Evolutionary conservation across 495 filamentous ascomycete species (phyloP).

Genomic region (Xylaria palmicola): DNA sequence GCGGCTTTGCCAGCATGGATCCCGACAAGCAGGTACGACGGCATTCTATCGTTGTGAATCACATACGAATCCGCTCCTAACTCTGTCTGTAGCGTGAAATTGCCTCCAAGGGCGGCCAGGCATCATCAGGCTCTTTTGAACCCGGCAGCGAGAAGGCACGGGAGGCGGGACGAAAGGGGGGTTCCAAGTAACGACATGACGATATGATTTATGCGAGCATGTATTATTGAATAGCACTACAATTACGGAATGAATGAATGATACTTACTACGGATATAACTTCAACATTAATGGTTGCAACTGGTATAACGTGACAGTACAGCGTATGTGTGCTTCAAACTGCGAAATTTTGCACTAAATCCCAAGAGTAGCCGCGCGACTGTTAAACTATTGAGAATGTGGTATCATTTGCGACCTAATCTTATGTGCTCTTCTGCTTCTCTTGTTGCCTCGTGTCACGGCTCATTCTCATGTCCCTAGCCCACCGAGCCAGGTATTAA

Average conservation of each 20-base stretch:
- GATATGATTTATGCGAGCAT: background rate
- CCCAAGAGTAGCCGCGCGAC: background rate
- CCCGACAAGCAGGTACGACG: conserved; percentile 45
- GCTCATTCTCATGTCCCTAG: background rate
- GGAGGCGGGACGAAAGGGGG: conserved; percentile 50
- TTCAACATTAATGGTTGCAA: no score
- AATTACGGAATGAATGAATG: background rate
- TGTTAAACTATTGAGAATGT: background rate
- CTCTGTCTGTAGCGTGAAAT: conserved; percentile 32
- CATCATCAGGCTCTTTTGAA: conserved; percentile 50
- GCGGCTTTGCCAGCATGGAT: conserved; percentile 42
- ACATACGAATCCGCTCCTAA: background rate
- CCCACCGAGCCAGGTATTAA: background rate
- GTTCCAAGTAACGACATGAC: conserved; percentile 14
- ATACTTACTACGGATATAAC: no score
- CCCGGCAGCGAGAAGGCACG: conserved; percentile 43
- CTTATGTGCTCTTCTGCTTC: background rate
- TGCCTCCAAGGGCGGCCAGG: conserved; percentile 54
- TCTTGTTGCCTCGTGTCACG: background rate
- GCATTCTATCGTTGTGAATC: background rate
- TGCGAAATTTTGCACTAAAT: no score
- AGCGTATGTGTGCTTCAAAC: no score
- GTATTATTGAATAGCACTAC: background rate
- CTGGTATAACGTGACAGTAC: background rate
- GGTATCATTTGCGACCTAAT: background rate